Evolutionary conservation across 768 basidiomycete genomes (phyloP), one percentile per base, ranked within the genome.

Genomic region (Lactifluus hygrophoroides): DNA sequence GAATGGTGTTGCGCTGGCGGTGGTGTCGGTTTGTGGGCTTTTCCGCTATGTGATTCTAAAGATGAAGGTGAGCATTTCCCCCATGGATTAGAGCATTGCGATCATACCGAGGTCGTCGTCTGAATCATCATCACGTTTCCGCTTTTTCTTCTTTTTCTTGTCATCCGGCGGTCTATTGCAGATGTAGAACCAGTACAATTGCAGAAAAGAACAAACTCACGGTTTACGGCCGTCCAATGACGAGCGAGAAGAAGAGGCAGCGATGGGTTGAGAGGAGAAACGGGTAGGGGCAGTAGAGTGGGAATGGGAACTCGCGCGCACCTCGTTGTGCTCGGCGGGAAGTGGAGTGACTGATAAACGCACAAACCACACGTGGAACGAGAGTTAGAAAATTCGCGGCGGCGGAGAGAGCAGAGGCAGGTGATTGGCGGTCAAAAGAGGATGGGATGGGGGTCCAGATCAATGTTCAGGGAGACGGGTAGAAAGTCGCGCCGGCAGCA

Each of bases 71-170:
- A 53, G 54, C 53, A 46, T 58, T 55, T 10, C 54, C 6, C 40
- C 48, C 32, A 37, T 34, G 54, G 57, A 47, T 37, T n/a, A 49
- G 14, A 53, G 34, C 16, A 21, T 37, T 40, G 38, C 45, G 58
- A 62, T 69, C 52, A 30, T 70, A 81, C 82, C 80, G 68, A 75
- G 75, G 66, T 90, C 88, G 32, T 74, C 70, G 62, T 90, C 88
- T 63, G 85, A 86, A n/a, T 83, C 83, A 38, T 78, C 75, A 38
- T 88, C 88, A 56, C 86, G 80, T 77, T 87, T 89, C 71, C 89
- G 86, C 68, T 90, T 91, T 74, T 90, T 89, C 74, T 88, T 89
- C 75, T 86, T 88, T 72, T 87, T 70, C 75, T 85, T 87, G 28
- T 87, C 86, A 13, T 83, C 79, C 11, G 70, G 62, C 51, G 68